phyloP scores from a whole-genome alignment of 2,329 filamentous ascomycete genomes.

The Rhinocladiella mackenziei region DNA sequence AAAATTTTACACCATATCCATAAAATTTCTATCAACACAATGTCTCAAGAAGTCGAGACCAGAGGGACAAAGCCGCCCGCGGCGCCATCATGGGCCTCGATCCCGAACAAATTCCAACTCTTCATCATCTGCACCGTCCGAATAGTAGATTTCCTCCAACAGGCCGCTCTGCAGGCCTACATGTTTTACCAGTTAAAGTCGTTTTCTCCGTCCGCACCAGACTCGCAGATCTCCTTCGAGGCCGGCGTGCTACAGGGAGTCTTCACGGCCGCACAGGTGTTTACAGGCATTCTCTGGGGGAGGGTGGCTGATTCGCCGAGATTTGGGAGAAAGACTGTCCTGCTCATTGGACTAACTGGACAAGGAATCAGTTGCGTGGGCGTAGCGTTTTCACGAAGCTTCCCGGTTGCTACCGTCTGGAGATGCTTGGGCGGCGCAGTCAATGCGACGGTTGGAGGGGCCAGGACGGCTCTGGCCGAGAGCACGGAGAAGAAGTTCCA shows the following conservation, averaged over 20 bases:
- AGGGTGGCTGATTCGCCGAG: constrained; percentile 44
- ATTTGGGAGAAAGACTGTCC: constrained; percentile 67
- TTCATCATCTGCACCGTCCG: constrained; percentile 68
- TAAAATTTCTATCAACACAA: constrained; percentile 5
- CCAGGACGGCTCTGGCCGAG: constrained; percentile 69
- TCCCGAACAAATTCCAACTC: constrained; percentile 69
- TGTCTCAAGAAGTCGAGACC: constrained; percentile 15
- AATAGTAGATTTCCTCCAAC: constrained; percentile 71
- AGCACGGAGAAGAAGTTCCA: constrained; percentile 66
- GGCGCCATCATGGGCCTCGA: constrained; percentile 58
- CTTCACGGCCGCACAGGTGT: constrained; percentile 70
- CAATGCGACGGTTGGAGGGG: constrained; percentile 69
- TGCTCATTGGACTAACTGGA: constrained; percentile 70
- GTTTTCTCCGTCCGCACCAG: constrained; percentile 52
- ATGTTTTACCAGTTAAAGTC: constrained; percentile 76
- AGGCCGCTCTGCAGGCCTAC: constrained; percentile 66
- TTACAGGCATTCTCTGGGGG: constrained; percentile 73
- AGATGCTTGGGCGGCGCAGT: constrained; percentile 62
- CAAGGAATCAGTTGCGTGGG: constrained; percentile 63
- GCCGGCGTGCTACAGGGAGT: constrained; percentile 67
- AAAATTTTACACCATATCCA: not conserved
- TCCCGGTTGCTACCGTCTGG: constrained; percentile 59
- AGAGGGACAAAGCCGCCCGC: constrained; percentile 13
- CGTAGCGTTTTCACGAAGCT: constrained; percentile 64
- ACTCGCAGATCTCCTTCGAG: constrained; percentile 62